phyloP scores from a whole-genome alignment of 371 early-diverging fungal species.

The Parasitella parasitica region DNA sequence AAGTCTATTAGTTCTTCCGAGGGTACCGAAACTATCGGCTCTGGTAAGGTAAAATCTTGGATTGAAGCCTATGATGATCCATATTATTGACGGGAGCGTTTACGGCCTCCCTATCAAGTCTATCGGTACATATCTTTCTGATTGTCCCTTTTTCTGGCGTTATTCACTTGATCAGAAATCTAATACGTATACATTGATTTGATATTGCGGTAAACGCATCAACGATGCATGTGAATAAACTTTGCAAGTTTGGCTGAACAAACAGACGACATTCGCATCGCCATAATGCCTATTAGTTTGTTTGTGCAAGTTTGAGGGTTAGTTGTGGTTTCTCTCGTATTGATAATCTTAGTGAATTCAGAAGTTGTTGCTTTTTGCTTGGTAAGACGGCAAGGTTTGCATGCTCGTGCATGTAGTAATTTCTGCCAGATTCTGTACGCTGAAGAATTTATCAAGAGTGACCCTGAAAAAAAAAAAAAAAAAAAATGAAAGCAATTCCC shows the following conservation, averaged over 20 bases:
- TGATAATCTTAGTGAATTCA: slow-evolving; percentile 66
- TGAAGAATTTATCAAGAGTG: slow-evolving; percentile 54
- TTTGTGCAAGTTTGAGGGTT: slow-evolving; percentile 73
- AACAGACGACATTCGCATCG: too few relatives aligned
- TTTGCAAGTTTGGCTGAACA: too few relatives aligned
- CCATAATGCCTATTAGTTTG: slow-evolving; percentile 59
- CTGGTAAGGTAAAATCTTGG: slow-evolving; percentile 67
- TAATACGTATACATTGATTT: slow-evolving; percentile 58
- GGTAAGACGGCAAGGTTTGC: slow-evolving; percentile 39
- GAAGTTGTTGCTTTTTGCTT: slow-evolving; percentile 72
- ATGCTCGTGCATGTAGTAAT: neutral
- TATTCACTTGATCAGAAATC: slow-evolving; percentile 53
- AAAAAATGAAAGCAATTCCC: slow-evolving; percentile 53
- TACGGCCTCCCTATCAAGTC: slow-evolving; percentile 67
- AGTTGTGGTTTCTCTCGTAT: slow-evolving; percentile 64
- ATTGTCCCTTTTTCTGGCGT: slow-evolving; percentile 71
- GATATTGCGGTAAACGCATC: slow-evolving; percentile 59
- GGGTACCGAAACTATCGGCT: slow-evolving; percentile 66
- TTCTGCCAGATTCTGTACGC: slow-evolving; percentile 56
- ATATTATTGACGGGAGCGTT: slow-evolving; percentile 69
- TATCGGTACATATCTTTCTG: slow-evolving; percentile 64
- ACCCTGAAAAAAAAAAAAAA: slow-evolving; percentile 66
- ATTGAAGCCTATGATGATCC: slow-evolving; percentile 76
- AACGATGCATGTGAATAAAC: slow-evolving; percentile 69
- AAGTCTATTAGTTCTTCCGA: slow-evolving; percentile 68